phyloP scores from a whole-genome alignment of 306 rosid species.

The Parietaria judaica region DNA sequence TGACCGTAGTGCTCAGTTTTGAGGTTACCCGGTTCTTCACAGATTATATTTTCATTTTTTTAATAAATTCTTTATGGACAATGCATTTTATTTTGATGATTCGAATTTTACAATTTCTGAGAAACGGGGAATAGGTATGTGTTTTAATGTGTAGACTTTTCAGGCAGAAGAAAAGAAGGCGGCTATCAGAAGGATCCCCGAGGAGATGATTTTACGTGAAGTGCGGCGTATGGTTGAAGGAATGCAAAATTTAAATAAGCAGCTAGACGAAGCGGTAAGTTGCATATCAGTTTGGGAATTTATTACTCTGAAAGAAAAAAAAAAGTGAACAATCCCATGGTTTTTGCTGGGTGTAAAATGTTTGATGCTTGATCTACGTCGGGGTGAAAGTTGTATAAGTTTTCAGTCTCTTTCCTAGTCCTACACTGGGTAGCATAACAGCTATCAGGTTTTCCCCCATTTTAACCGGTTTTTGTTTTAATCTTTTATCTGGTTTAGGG shows the following conservation, averaged over 20 bases:
- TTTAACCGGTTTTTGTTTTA: too few species aligned
- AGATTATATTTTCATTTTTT: too few species aligned
- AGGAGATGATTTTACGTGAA: slow-evolving; percentile 67
- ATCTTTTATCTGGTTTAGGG: too few species aligned
- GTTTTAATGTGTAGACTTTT: neutral
- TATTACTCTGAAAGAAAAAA: neutral
- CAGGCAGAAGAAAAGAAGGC: slow-evolving; percentile 73
- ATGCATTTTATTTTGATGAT: too few species aligned
- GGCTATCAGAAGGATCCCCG: slow-evolving; percentile 65
- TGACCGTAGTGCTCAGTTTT: neutral
- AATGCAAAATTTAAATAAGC: slow-evolving; percentile 70
- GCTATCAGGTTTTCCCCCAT: too few species aligned
- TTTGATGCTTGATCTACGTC: neutral
- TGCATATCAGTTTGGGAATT: neutral
- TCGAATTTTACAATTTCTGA: too few species aligned
- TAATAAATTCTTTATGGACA: too few species aligned
- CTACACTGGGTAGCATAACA: too few species aligned
- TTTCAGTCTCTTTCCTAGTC: too few species aligned
- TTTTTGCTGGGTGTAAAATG: neutral
- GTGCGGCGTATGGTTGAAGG: slow-evolving; percentile 93
- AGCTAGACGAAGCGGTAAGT: slow-evolving; percentile 81
- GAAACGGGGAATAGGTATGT: too few species aligned
- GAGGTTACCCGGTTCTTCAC: neutral
- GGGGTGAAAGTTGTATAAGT: too few species aligned
- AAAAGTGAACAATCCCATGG: neutral